Base-by-base conservation (phyloP, 495 filamentous ascomycete species). In the Emericellopsis terricola region DNA sequence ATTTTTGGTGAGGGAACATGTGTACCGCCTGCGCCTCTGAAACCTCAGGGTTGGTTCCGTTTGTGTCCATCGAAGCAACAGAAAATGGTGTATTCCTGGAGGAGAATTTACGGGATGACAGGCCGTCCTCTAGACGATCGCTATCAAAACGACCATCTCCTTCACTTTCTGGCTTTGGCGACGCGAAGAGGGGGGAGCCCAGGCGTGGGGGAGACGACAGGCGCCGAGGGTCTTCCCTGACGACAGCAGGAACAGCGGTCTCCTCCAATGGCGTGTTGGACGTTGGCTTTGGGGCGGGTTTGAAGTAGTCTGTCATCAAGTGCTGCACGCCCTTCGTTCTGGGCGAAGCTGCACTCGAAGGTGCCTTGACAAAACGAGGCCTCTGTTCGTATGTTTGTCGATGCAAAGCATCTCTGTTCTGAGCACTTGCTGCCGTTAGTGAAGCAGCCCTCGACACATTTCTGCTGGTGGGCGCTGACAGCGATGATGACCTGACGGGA, bases 1-100 rank as follows among this genome's bases (percentile, higher is more conserved):
- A 73, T 41, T 92, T 94, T 48, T 84, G 81, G 49, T 94, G 85
- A 2, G 82, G 74, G 47, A 77, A 89, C 21, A 92, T 76, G 38
- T 71, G 76, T 29, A 94, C 73, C 13, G 80, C 80, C 39, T 73
- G 75, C 9, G 84, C 85, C 55, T 94, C 82, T 29, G 71, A 72
- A 28, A 78, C 62, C 44, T 76, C 74, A 8, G 63, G 57, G 0
- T 63, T 57, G 7, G 64, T 65, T 28, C 48, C 62, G 36, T 57
- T 61, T 34, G 66, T 69, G 35, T 64, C 66, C 26, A 73, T 64
- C 0, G 71, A 76, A 8, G 56, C 54, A 40, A 69, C 63, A 2
- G 71, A 76, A 40, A 73, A 71, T 32, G 57, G 71, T 6, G 62
- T 73, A 46, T 62, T 62, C 42, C 59, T 61, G 18, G 62, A 61